Conservation (phyloP, 768 basidiomycete species). For the Amanita muscaria region DNA sequence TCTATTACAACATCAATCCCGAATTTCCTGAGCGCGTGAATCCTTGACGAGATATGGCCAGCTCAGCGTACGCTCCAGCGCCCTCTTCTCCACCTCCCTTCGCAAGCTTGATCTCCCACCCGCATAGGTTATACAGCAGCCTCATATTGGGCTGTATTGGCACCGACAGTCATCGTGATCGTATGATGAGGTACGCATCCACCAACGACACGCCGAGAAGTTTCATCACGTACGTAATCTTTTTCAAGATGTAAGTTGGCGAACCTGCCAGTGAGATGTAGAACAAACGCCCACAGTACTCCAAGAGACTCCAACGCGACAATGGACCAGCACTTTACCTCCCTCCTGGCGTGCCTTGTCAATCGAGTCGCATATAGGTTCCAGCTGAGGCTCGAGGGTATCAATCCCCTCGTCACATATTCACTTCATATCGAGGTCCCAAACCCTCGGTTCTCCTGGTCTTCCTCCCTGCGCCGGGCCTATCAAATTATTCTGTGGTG, state of each 20-base stretch:
- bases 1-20: too few species aligned
- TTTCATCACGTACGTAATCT: conserved; percentile 98
- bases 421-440: conserved; percentile 85
- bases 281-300: conserved; percentile 1
- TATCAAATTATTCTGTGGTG: conserved; percentile 34
- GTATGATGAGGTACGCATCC: conserved; percentile 89
- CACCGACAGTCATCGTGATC: conserved; percentile 82
- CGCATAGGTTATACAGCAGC: conserved; percentile 86
- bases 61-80: conserved; percentile 55
- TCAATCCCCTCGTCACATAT: conserved; percentile 97
- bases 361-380: conserved; percentile 89
- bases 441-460: conserved; percentile 81
- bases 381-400: conserved; percentile 81
- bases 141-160: conserved; percentile 94
- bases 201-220: conserved; percentile 77
- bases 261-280: background rate
- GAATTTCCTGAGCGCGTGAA: too few species aligned
- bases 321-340: conserved; percentile 91
- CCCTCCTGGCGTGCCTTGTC: conserved; percentile 74
- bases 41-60: too few species aligned
- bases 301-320: too few species aligned
- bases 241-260: too few species aligned
- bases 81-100: conserved; percentile 51
- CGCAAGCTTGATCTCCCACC: conserved; percentile 91
- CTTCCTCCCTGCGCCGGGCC: conserved; percentile 36